A percentile compares a stretch with the other conserved stretches of the same genome.
Conservation (phyloP, 2,329 filamentous ascomycete genomes). For the Verticillium isaacii region DNA sequence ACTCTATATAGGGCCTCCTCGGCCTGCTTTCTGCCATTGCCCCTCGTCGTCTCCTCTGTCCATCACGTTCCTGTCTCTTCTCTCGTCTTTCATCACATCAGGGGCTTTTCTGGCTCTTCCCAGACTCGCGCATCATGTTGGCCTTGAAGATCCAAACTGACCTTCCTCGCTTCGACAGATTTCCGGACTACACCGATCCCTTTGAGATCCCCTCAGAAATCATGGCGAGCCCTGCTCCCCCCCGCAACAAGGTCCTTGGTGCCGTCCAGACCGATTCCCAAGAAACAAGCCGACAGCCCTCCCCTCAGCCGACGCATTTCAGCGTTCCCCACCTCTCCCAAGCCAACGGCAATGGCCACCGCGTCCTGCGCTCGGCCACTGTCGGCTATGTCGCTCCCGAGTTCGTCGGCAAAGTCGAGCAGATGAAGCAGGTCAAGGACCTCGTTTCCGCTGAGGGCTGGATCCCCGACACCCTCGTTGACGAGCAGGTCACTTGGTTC, state of each 20-base stretch:
- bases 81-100: background rate
- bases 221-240: slow-evolving; percentile 26
- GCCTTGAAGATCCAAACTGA: slow-evolving; percentile 35
- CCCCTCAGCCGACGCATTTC: slow-evolving; percentile 84
- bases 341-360: slow-evolving; percentile 57
- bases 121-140: slow-evolving; percentile 24
- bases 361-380: slow-evolving; percentile 79
- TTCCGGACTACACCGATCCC: slow-evolving; percentile 39
- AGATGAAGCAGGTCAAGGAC: slow-evolving; percentile 85
- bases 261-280: slow-evolving; percentile 34
- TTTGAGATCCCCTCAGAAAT: slow-evolving; percentile 23
- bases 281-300: slow-evolving; percentile 61
- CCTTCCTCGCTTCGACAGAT: slow-evolving; percentile 32
- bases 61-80: background rate
- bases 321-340: slow-evolving; percentile 57
- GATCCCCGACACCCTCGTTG: slow-evolving; percentile 78
- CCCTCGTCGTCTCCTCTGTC: background rate
- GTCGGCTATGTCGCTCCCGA: slow-evolving; percentile 92
- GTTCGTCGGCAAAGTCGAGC: slow-evolving; percentile 86
- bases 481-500: slow-evolving; percentile 90
- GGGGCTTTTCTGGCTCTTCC: background rate
- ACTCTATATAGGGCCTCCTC: background rate
- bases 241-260: slow-evolving; percentile 35
- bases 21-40: background rate
- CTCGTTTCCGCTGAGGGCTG: slow-evolving; percentile 75